A percentile compares a stretch with the other conserved stretches of the same genome.
These are phyloP conservation scores for Podosphaera fusca DNA, from an alignment of 2,329 filamentous ascomycete genomes.

Conservation along the genomic window DNA sequence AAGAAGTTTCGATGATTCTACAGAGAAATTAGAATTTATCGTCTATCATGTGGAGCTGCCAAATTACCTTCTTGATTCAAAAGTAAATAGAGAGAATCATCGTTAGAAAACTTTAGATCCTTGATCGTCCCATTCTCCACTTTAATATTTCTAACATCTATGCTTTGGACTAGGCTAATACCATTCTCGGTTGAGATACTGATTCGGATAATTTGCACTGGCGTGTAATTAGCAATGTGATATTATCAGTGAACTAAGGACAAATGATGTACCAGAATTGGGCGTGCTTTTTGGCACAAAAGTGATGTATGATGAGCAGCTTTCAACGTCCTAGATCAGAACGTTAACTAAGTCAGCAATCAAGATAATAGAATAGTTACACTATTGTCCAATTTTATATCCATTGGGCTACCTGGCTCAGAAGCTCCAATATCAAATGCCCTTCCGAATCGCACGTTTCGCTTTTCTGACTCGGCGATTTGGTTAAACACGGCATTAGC, in stretches of 20 bases:
- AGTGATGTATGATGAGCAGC: constrained; percentile 7
- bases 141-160: constrained; percentile 8
- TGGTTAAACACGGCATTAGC: constrained; percentile 39
- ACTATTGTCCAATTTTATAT: constrained; percentile 11
- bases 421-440: constrained; percentile 13
- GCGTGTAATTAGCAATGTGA: neutral
- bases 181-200: constrained; percentile 13
- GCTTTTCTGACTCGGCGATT: constrained; percentile 45
- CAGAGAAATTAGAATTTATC: neutral
- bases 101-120: constrained; percentile 14
- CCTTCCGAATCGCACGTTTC: constrained; percentile 43
- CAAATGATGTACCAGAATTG: constrained; percentile 8
- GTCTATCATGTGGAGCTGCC: neutral
- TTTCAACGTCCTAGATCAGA: constrained; percentile 5
- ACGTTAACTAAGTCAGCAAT: constrained; percentile 1
- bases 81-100: constrained; percentile 11
- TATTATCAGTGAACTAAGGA: neutral
- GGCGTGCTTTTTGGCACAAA: constrained; percentile 9
- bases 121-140: constrained; percentile 13
- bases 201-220: constrained; percentile 14
- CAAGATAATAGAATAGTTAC: constrained; percentile 5
- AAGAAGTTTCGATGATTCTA: constrained; percentile 9
- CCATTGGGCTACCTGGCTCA: constrained; percentile 7
- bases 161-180: constrained; percentile 10
- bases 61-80: constrained; percentile 12